Percentiles rank a stretch among this genome's conserved stretches.
phyloP scores from a whole-genome alignment of 1,284 basidiomycete species.

The Malassezia furfur region DNA sequence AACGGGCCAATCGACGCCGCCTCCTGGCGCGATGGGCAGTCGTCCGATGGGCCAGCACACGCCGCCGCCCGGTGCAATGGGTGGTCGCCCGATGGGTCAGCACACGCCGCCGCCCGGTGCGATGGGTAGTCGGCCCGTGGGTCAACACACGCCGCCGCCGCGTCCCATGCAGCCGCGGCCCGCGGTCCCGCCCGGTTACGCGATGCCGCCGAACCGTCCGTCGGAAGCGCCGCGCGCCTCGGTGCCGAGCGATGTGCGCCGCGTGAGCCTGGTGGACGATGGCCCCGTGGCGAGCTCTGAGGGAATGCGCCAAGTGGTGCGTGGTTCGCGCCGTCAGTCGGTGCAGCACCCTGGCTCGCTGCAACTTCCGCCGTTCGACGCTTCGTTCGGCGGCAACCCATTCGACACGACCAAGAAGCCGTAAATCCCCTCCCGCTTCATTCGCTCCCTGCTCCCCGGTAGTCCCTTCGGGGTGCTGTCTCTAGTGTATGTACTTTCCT shows the following conservation, averaged over 20 bases:
- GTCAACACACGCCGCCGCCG: neutral
- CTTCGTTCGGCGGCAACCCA: constrained; percentile 1
- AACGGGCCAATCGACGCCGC: neutral
- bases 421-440: neutral
- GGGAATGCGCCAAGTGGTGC: constrained; percentile 37
- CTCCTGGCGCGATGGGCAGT: too few relatives aligned
- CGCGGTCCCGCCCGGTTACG: neutral
- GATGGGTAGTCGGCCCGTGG: too few relatives aligned
- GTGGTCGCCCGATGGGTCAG: too few relatives aligned
- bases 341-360: neutral
- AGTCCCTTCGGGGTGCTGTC: neutral
- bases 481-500: neutral
- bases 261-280: constrained; percentile 44
- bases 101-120: neutral
- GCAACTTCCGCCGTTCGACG: neutral
- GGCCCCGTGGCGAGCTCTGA: constrained; percentile 36
- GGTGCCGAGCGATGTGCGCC: constrained; percentile 13
- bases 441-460: neutral
- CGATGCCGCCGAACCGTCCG: neutral
- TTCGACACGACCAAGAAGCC: neutral
- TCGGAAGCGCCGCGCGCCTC: neutral
- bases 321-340: constrained; percentile 35
- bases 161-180: constrained; percentile 18
- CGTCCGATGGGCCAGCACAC: too few relatives aligned
- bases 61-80: neutral